Evolutionary conservation across 805 yeast species (phyloP), one percentile per base, ranked within the genome.

Genomic region (Candida easanensis): DNA sequence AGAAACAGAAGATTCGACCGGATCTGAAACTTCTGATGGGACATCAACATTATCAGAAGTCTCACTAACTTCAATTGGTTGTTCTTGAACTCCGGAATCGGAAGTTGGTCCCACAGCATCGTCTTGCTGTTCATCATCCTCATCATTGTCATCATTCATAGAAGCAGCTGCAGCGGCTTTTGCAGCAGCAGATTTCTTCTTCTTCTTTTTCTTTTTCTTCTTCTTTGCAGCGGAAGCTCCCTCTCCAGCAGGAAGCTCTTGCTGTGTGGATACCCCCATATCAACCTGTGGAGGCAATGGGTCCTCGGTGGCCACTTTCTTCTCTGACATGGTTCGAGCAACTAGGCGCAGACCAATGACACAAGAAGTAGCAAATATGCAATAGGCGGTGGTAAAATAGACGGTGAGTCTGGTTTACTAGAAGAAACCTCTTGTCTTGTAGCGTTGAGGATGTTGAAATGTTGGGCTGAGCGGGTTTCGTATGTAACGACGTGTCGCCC

Each of bases 151-250:
- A 9, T 19, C 21, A 4, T 9, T 15, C 4, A 9, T 16, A 18
- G 25, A n/a, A 18, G 13, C 33, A 8, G 36, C 33, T 19, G 28
- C 35, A 18, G 38, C 36, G 9, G 40, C 36, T 26, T 44, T 37
- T 14, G 6, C 16, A 14, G 39, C 39, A 4, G 26, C 17, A 10
- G n/a, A 8, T 28, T n/a, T 36, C 36, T 39, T 36, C 25, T 35
- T 39, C 41, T 44, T 39, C 26, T 44, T 39, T 25, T 44, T 39
- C 30, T 41, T 36, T 33, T 36, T 36, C 35, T 36, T 44, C 39
- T 44, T 44, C 38, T 39, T 36, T 18, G 25, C 36, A 15, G 33
- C 18, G n/a, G 42, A 17, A 11, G 34, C 22, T 9, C 22, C 22
- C n/a, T 32, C 36, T 26, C 18, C 28, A 19, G 17, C 36, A 23